phyloP scores from a whole-genome alignment of 208 protist genomes.

The Naegleria lovaniensis region DNA sequence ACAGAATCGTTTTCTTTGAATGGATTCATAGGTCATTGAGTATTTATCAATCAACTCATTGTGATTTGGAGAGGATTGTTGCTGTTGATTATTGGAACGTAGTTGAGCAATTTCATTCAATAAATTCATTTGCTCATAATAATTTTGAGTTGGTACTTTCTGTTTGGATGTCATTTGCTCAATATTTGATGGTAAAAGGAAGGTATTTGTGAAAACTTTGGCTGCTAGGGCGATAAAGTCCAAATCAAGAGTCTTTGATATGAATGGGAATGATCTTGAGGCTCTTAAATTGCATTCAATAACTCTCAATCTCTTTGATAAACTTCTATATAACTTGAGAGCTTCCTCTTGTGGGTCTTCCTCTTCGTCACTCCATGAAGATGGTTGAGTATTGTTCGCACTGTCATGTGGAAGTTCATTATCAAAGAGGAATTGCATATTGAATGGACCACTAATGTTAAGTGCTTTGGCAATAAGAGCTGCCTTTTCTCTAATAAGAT shows the following conservation, averaged over 20 bases:
- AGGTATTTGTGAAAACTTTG: constrained; percentile 14
- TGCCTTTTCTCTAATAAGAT: constrained; percentile 43
- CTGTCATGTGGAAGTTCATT: constrained; percentile 76
- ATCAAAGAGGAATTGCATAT: constrained; percentile 96
- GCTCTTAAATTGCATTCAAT: constrained; percentile 96
- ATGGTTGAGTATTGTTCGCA: neutral
- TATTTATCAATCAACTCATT: neutral
- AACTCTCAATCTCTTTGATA: constrained; percentile 44
- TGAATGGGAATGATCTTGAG: constrained; percentile 94
- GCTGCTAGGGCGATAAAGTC: constrained; percentile 85
- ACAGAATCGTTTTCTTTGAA: constrained; percentile 11
- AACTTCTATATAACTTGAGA: neutral
- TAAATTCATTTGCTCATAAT: constrained; percentile 38
- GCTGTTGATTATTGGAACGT: neutral
- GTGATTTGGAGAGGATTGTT: neutral
- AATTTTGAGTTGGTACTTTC: constrained; percentile 39
- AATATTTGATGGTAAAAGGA: constrained; percentile 35
- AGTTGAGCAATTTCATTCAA: constrained; percentile 26
- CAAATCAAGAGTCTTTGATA: constrained; percentile 89
- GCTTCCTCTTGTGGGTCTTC: neutral
- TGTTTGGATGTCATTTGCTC: constrained; percentile 63
- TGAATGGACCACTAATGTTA: constrained; percentile 88
- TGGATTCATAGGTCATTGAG: constrained; percentile 20
- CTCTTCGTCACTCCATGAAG: neutral
- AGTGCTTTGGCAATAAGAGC: constrained; percentile 62